A percentile compares a stretch with the other conserved stretches of the same genome.
Evolutionary conservation across 495 filamentous ascomycete species (phyloP).

Genomic region (Penicillium argentinense): DNA sequence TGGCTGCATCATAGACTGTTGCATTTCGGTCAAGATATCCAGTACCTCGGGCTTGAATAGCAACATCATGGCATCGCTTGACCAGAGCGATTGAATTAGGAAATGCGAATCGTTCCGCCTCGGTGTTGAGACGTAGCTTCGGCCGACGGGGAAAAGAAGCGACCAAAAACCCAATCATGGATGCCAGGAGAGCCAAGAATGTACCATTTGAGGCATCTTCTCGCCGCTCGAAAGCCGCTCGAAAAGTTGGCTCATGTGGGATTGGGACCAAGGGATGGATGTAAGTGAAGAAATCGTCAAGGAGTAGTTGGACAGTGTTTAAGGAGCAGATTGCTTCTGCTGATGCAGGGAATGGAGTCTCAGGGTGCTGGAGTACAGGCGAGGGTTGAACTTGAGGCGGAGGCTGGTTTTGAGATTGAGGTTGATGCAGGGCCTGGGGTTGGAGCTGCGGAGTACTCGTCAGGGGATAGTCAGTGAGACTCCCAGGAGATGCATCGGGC

Average conservation of each 20-base stretch:
- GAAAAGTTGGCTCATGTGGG: conserved; percentile 84
- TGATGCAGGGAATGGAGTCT: conserved; percentile 27
- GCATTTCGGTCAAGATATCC: conserved; percentile 66
- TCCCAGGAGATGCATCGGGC: conserved; percentile 26
- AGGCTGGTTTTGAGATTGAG: conserved; percentile 22
- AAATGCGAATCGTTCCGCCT: conserved; percentile 42
- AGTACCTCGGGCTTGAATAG: conserved; percentile 67
- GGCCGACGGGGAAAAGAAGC: conserved; percentile 82
- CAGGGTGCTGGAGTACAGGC: not conserved
- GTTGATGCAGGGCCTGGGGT: conserved; percentile 11
- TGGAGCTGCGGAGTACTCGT: conserved; percentile 24
- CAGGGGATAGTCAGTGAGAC: conserved; percentile 24
- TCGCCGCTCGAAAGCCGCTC: conserved; percentile 64
- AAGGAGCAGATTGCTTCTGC: conserved; percentile 76
- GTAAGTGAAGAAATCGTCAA: conserved; percentile 89
- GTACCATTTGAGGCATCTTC: conserved; percentile 67
- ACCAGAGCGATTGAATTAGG: conserved; percentile 72
- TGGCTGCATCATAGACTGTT: conserved; percentile 76
- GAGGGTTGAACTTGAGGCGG: not conserved
- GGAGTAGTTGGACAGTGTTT: conserved; percentile 61
- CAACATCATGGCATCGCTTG: conserved; percentile 70
- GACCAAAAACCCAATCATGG: conserved; percentile 76
- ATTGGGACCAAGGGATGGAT: conserved; percentile 85
- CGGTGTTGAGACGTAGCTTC: conserved; percentile 64
- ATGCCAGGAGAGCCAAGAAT: conserved; percentile 76